Conservation (phyloP, 768 basidiomycete species). For the Mycena vulgaris region DNA sequence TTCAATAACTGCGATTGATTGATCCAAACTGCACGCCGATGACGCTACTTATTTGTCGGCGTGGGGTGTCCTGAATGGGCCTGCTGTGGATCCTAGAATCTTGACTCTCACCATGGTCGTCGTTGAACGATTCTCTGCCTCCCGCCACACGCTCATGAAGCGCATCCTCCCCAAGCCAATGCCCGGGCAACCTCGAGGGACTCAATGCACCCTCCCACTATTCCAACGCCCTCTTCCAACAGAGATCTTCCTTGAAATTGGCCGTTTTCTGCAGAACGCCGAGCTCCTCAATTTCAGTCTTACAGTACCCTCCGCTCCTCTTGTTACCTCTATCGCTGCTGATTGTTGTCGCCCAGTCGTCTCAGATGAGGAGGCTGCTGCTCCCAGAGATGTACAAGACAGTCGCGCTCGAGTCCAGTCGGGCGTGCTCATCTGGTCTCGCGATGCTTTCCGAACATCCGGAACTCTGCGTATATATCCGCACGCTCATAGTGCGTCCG, state of each 20-base stretch:
- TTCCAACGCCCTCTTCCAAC: not conserved
- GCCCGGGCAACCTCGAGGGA: too few species aligned
- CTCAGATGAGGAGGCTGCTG: constrained; percentile 4
- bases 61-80: not conserved
- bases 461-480: constrained; percentile 12
- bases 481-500: constrained; percentile 10
- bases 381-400: constrained; percentile 21
- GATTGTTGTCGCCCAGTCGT: not conserved
- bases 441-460: constrained; percentile 3
- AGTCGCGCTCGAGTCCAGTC: not conserved
- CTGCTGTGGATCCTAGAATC: not conserved
- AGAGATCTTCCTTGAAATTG: constrained; percentile 19
- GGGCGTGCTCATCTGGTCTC: constrained; percentile 21
- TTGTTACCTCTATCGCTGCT: not conserved
- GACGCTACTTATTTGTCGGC: not conserved
- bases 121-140: not conserved
- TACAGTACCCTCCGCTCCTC: not conserved
- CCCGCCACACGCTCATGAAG: not conserved
- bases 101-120: not conserved
- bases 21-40: not conserved
- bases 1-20: not conserved
- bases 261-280: not conserved
- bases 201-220: not conserved
- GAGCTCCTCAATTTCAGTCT: constrained; percentile 14
- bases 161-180: not conserved